phyloP scores from a whole-genome alignment of 371 early-diverging fungal genomes.

The Mucor saturninus region DNA sequence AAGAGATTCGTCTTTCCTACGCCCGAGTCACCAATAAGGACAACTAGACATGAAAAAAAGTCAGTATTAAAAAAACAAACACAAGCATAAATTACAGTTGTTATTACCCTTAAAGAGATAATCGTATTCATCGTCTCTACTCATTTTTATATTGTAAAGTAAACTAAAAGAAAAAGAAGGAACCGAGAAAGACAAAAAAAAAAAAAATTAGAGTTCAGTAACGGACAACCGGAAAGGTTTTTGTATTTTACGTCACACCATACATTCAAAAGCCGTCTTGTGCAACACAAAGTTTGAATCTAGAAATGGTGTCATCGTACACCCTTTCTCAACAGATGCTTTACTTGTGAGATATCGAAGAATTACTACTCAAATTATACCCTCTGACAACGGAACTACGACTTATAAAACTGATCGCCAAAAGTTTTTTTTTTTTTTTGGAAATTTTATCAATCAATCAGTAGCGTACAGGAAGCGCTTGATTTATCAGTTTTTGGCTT shows the following conservation, averaged over 20 bases:
- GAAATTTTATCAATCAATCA: too few relatives aligned
- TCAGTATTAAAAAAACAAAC: neutral
- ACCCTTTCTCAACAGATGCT: too few relatives aligned
- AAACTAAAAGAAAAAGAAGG: neutral
- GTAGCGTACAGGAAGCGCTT: too few relatives aligned
- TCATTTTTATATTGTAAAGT: conserved; percentile 22
- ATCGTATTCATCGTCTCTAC: conserved; percentile 39
- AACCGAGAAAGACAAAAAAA: neutral
- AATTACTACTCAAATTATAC: too few relatives aligned
- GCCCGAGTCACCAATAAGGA: conserved; percentile 99
- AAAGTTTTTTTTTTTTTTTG: too few relatives aligned
- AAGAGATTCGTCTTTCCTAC: conserved; percentile 99
- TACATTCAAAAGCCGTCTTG: neutral
- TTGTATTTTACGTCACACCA: neutral
- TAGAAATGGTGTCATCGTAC: too few relatives aligned
- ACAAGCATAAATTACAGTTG: neutral
- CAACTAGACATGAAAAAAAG: conserved; percentile 71
- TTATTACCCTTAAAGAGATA: conserved; percentile 38
- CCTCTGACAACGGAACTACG: too few relatives aligned
- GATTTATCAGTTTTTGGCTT: too few relatives aligned
- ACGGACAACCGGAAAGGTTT: neutral
- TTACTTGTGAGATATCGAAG: too few relatives aligned
- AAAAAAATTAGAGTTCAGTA: neutral
- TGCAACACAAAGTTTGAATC: neutral
- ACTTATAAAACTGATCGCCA: too few relatives aligned